Conservation (phyloP, 202 grass and related monocot species). For the Eragrostis tef region DNA sequence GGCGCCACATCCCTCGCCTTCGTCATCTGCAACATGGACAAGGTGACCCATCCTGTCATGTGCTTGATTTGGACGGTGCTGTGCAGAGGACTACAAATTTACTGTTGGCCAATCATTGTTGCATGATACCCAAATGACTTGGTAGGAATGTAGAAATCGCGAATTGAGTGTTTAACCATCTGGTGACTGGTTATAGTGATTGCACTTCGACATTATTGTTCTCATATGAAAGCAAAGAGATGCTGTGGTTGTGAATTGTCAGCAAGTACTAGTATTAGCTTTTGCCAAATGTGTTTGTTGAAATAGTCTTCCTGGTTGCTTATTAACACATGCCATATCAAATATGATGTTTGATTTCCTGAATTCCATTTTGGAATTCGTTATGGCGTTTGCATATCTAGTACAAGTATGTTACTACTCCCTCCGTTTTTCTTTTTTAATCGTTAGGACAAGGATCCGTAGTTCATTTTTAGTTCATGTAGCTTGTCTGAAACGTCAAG, state of each 20-base stretch:
- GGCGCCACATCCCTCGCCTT: slow-evolving; percentile 86
- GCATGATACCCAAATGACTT: neutral
- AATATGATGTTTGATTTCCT: slow-evolving; percentile 12
- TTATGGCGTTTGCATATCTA: neutral
- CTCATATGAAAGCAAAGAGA: neutral
- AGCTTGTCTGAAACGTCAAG: too few relatives aligned
- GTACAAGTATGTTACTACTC: neutral
- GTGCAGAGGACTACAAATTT: neutral
- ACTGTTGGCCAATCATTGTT: neutral
- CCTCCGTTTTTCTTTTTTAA: too few relatives aligned
- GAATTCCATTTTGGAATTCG: neutral
- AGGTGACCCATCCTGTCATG: slow-evolving; percentile 49
- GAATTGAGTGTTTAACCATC: neutral
- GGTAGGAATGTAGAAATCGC: neutral
- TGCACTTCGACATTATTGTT: neutral
- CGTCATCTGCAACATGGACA: slow-evolving; percentile 99
- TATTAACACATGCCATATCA: neutral
- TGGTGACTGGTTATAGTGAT: neutral
- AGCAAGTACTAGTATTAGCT: neutral
- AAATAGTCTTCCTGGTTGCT: neutral
- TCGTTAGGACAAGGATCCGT: too few relatives aligned
- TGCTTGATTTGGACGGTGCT: neutral
- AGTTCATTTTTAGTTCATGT: too few relatives aligned
- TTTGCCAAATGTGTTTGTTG: slow-evolving; percentile 9
- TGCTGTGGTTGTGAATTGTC: neutral